Evolutionary conservation across 306 rosid genomes (phyloP).

Genomic region (Malus sylvestris): DNA sequence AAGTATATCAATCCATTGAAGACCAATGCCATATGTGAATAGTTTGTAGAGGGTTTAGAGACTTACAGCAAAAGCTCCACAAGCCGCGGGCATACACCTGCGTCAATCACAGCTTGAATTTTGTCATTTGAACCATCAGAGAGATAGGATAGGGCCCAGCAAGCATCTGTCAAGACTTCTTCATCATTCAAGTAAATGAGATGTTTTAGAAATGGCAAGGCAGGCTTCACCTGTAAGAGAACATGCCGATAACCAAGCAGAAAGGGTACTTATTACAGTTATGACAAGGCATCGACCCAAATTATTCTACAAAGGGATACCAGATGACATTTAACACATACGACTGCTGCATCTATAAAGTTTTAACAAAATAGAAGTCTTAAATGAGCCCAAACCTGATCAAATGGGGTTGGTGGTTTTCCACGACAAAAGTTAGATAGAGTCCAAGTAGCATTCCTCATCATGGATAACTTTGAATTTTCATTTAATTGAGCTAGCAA

Average conservation of each 20-base stretch:
- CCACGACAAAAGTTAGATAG: conserved; percentile 60
- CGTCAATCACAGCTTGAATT: conserved; percentile 57
- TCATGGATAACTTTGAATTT: conserved; percentile 49
- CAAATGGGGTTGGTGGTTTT: conserved; percentile 54
- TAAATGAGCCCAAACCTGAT: conserved; percentile 31
- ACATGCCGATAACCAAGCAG: background rate
- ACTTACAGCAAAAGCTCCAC: conserved; percentile 55
- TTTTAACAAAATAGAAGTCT: background rate
- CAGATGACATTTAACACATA: background rate
- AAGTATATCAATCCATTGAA: background rate
- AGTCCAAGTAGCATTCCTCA: conserved; percentile 61
- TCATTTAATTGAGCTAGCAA: conserved; percentile 43
- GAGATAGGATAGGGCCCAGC: conserved; percentile 66
- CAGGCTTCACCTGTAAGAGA: conserved; percentile 53
- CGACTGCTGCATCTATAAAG: background rate
- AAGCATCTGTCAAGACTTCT: conserved; percentile 55
- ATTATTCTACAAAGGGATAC: background rate
- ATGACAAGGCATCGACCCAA: background rate
- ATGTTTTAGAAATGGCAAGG: conserved; percentile 43
- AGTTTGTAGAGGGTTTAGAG: background rate
- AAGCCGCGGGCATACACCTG: conserved; percentile 49
- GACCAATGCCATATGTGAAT: background rate
- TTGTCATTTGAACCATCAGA: conserved; percentile 54
- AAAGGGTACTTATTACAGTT: background rate
- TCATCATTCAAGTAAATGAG: conserved; percentile 48